Conservation (phyloP, 805 yeast genomes). For the Yamadazyma kitorensis region DNA sequence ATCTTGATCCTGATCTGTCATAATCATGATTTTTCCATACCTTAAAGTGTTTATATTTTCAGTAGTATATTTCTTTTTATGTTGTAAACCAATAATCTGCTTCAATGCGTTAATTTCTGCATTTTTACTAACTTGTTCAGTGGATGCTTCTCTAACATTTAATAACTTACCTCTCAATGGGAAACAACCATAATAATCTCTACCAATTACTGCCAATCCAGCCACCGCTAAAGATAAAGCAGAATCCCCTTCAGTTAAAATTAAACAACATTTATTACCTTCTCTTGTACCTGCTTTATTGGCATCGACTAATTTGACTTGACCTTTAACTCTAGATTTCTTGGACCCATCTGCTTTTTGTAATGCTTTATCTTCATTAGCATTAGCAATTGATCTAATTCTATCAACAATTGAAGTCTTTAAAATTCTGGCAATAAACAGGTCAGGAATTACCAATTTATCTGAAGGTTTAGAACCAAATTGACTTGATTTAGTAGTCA, state of each 20-base stretch:
- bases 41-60: conserved; percentile 71
- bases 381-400: conserved; percentile 77
- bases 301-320: conserved; percentile 90
- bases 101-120: conserved; percentile 93
- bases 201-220: conserved; percentile 91
- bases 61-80: conserved; percentile 68
- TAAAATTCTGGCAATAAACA: conserved; percentile 63
- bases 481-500: conserved; percentile 83
- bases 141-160: conserved; percentile 93
- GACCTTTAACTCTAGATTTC: conserved; percentile 82
- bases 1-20: conserved; percentile 99
- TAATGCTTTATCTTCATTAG: conserved; percentile 83
- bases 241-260: conserved; percentile 96
- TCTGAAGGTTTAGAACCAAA: conserved; percentile 71
- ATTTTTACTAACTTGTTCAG: conserved; percentile 92
- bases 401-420: conserved; percentile 72
- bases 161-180: conserved; percentile 93
- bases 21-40: conserved; percentile 96
- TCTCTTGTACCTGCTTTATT: conserved; percentile 94
- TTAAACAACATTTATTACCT: conserved; percentile 87
- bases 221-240: conserved; percentile 90
- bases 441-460: conserved; percentile 68
- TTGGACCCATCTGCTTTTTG: conserved; percentile 86
- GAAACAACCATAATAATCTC: conserved; percentile 92
- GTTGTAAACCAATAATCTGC: conserved; percentile 93